Base-by-base conservation (phyloP, 2,329 filamentous ascomycete genomes). In the Cercospora citrullina region DNA sequence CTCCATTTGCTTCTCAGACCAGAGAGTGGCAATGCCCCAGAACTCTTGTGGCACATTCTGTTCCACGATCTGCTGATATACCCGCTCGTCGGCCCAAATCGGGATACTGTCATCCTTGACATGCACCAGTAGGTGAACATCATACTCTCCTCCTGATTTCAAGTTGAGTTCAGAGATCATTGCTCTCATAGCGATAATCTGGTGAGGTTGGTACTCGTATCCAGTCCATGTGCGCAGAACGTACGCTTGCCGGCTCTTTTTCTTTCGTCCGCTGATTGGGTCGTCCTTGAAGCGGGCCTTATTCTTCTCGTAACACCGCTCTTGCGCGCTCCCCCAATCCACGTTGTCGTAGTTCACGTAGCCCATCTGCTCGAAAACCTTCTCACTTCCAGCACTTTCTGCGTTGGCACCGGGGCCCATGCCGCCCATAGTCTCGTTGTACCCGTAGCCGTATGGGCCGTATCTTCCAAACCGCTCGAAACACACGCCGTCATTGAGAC, bases 1-100 rank as follows among this genome's bases (percentile, higher is more conserved):
- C 63, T 90, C 85, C 93, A 98, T 97, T 80, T 97, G 93, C 26
- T 91, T 90, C 79, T 96, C 93, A 0, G 92, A 95, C 95, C 95
- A 99, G 6, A 98, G 85, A 0, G 92, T 96, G 21, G 91, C 91
- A 77, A 99, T 89, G 58, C 92, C 92, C 72, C 87, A 90, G 81
- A 99, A 97, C 76, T 99, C 95, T 71, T 88, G 85, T 0, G 95
- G 91, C 12, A 94, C 86, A 28, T 87, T 86, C 60, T 90, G 87
- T 63, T 87, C 83, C 77, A 91, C 90, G 66, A 85, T 90, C 76
- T 84, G 85, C 77, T 86, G 84, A 82, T 90, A 97, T 60, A 84
- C 84, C 58, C 88, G 87, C 63, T 89, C 83, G 72, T 92, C 90
- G 1, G 91, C 90, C 90, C 91, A 95, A 74, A 96, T 88, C 8